A percentile compares a stretch with the other conserved stretches of the same genome.
phyloP scores from a whole-genome alignment of 2,329 filamentous ascomycete genomes.

The Colletotrichum sp. region DNA sequence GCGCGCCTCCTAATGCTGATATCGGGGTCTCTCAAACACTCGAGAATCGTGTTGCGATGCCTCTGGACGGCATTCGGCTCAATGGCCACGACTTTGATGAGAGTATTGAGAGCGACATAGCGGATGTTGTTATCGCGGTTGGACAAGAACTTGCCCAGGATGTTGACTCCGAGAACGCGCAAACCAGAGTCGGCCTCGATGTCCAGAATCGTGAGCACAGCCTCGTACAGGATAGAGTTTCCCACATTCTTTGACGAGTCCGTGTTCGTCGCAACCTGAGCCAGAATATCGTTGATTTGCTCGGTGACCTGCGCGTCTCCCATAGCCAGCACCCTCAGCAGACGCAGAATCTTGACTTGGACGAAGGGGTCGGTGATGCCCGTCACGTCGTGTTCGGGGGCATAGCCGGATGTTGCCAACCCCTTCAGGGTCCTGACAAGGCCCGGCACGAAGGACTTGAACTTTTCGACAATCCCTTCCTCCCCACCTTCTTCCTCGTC shows the following conservation, averaged over 20 bases:
- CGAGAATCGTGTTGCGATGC: slow-evolving; percentile 95
- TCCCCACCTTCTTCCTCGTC: slow-evolving; percentile 94
- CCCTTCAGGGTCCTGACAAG: slow-evolving; percentile 92
- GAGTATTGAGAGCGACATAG: slow-evolving; percentile 95
- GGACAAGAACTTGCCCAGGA: slow-evolving; percentile 96
- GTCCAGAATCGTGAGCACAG: slow-evolving; percentile 94
- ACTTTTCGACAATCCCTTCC: slow-evolving; percentile 87
- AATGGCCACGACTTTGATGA: slow-evolving; percentile 97
- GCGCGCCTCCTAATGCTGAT: slow-evolving; percentile 96
- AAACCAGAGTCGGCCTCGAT: slow-evolving; percentile 97
- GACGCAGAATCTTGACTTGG: slow-evolving; percentile 91
- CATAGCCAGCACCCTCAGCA: slow-evolving; percentile 84
- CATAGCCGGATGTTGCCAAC: slow-evolving; percentile 92
- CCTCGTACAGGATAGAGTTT: slow-evolving; percentile 97
- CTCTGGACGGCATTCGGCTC: slow-evolving; percentile 97
- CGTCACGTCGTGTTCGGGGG: slow-evolving; percentile 96
- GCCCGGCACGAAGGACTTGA: slow-evolving; percentile 82
- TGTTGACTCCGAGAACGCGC: slow-evolving; percentile 94
- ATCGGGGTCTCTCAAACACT: slow-evolving; percentile 94
- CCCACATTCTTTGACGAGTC: slow-evolving; percentile 98
- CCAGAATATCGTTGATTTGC: slow-evolving; percentile 97
- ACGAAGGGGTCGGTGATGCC: slow-evolving; percentile 98
- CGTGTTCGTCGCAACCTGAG: slow-evolving; percentile 97
- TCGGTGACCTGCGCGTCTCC: slow-evolving; percentile 90
- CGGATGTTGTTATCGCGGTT: slow-evolving; percentile 99